These are phyloP conservation scores for Hanseniaspora clermontiae DNA, from an alignment of 805 yeast species.

Conservation along the genomic window DNA sequence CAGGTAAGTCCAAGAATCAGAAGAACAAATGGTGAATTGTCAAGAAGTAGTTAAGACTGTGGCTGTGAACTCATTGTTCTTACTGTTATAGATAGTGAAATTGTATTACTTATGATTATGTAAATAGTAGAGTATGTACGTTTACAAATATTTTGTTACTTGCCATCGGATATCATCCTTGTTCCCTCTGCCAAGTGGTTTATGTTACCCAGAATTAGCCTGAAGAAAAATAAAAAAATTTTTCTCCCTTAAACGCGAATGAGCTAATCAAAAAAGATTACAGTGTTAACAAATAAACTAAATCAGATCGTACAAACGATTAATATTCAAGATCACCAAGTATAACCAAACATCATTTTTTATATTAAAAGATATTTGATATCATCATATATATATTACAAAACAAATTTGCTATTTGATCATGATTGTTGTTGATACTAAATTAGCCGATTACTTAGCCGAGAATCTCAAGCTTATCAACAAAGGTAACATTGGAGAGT, in stretches of 20 bases:
- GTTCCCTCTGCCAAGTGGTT: neutral
- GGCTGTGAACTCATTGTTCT: neutral
- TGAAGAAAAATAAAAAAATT: no score
- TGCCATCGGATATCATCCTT: no score
- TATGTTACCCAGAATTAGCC: no score
- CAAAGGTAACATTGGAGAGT: neutral
- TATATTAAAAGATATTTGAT: neutral
- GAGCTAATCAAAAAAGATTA: neutral
- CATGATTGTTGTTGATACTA: constrained; percentile 3
- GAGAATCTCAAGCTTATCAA: neutral
- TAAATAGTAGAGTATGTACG: no score
- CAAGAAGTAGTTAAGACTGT: no score
- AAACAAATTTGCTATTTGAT: neutral
- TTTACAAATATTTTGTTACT: no score
- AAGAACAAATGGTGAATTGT: neutral
- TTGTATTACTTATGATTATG: no score
- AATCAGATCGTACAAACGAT: no score
- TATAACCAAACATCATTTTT: no score
- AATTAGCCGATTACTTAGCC: neutral
- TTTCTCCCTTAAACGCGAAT: neutral
- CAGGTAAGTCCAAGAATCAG: neutral
- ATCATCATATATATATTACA: neutral
- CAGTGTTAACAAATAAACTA: neutral
- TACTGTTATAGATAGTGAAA: no score
- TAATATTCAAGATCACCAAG: no score